Evolutionary conservation across 2,329 filamentous ascomycete genomes (phyloP).

Genomic region (Botrytis deweyae): DNA sequence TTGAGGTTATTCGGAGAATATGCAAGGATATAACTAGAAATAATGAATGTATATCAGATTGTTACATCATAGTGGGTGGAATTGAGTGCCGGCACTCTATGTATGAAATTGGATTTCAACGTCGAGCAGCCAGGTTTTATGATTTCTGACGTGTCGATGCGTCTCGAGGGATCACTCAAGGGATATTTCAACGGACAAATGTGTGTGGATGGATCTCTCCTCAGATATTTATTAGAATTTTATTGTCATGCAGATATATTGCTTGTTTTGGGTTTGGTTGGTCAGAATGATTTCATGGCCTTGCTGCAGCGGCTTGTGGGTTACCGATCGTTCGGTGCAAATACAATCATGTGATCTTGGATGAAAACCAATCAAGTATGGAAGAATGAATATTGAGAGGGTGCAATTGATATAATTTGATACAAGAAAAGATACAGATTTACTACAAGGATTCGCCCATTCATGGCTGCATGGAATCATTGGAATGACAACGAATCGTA

Average conservation of each 20-base stretch:
- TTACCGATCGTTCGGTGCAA: constrained; percentile 18
- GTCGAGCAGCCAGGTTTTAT: constrained; percentile 19
- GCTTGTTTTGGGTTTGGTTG: constrained; percentile 20
- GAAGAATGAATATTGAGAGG: constrained; percentile 16
- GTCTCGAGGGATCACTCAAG: constrained; percentile 16
- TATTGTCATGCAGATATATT: constrained; percentile 20
- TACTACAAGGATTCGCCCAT: constrained; percentile 15
- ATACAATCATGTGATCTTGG: constrained; percentile 20
- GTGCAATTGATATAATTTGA: constrained; percentile 13
- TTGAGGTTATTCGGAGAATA: constrained; percentile 12
- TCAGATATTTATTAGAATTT: constrained; percentile 19
- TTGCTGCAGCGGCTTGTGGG: constrained; percentile 21
- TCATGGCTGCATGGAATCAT: constrained; percentile 16
- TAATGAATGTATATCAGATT: neutral
- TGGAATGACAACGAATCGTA: constrained; percentile 21
- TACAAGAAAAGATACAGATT: constrained; percentile 1
- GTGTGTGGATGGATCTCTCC: constrained; percentile 14
- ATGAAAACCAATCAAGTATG: constrained; percentile 11
- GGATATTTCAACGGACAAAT: neutral
- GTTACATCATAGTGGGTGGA: constrained; percentile 20
- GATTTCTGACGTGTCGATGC: constrained; percentile 23
- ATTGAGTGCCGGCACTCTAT: constrained; percentile 21
- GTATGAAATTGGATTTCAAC: constrained; percentile 6
- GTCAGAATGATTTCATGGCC: constrained; percentile 14
- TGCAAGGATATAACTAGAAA: constrained; percentile 2